Evolutionary conservation across 2,329 filamentous ascomycete genomes (phyloP).

Genomic region (Cordyceps farinosa): DNA sequence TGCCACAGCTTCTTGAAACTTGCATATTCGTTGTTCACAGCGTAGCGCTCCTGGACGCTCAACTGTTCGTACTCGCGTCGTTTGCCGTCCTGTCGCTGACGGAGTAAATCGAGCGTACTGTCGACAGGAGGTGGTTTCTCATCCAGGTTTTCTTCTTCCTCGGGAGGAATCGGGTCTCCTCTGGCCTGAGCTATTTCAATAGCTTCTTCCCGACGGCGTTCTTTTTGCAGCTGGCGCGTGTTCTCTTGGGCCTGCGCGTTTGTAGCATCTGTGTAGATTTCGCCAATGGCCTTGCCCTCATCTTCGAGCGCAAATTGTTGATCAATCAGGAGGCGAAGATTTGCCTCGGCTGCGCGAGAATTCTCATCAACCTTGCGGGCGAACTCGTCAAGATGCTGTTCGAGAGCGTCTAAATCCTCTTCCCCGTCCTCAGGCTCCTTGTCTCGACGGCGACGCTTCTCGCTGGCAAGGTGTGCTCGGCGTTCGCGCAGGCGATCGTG

Average conservation of each 20-base stretch:
- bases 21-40: slow-evolving; percentile 55
- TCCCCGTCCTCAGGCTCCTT: slow-evolving; percentile 33
- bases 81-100: slow-evolving; percentile 35
- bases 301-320: slow-evolving; percentile 48
- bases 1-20: slow-evolving; percentile 58
- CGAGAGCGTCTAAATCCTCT: slow-evolving; percentile 36
- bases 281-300: slow-evolving; percentile 37
- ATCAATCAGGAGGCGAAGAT: slow-evolving; percentile 49
- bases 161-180: slow-evolving; percentile 19
- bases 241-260: slow-evolving; percentile 22
- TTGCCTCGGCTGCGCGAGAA: slow-evolving; percentile 44
- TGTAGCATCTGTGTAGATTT: slow-evolving; percentile 32
- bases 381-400: slow-evolving; percentile 38
- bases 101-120: slow-evolving; percentile 33
- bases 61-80: slow-evolving; percentile 41
- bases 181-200: slow-evolving; percentile 19
- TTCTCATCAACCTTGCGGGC: slow-evolving; percentile 39
- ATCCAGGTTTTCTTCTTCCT: slow-evolving; percentile 27
- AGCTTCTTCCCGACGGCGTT: slow-evolving; percentile 4
- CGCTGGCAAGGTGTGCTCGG: slow-evolving; percentile 30
- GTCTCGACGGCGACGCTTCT: slow-evolving; percentile 35
- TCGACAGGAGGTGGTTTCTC: slow-evolving; percentile 23
- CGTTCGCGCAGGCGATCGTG: slow-evolving; percentile 45
- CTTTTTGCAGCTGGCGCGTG: slow-evolving; percentile 17
- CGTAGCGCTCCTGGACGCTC: slow-evolving; percentile 47